phyloP scores from a whole-genome alignment of 1,284 basidiomycete species.

The Boletellus dicymbophilus region DNA sequence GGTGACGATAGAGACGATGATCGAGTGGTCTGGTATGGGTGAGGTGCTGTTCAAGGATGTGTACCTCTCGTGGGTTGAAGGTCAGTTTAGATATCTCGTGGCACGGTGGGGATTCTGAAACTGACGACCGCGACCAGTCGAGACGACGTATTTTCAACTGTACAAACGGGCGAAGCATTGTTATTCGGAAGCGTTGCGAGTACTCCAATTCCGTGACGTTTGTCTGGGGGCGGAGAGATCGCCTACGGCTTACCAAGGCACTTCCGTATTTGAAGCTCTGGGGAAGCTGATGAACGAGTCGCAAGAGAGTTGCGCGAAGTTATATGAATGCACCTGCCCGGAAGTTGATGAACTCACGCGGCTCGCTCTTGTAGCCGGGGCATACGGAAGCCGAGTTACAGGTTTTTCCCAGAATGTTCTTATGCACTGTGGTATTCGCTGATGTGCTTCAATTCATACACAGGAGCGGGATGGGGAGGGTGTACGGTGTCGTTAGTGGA shows the following conservation, averaged over 20 bases:
- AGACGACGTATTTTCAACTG: slow-evolving; percentile 76
- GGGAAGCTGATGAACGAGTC: slow-evolving; percentile 80
- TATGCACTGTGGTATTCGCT: neutral
- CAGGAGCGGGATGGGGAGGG: slow-evolving; percentile 90
- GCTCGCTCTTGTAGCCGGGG: slow-evolving; percentile 68
- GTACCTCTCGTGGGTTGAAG: slow-evolving; percentile 78
- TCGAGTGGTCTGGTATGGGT: slow-evolving; percentile 60
- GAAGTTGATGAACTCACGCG: slow-evolving; percentile 71
- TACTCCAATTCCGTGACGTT: slow-evolving; percentile 69
- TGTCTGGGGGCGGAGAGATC: slow-evolving; percentile 49
- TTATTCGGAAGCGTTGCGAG: slow-evolving; percentile 75
- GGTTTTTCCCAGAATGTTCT: slow-evolving; percentile 44
- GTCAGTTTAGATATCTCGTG: too few relatives aligned
- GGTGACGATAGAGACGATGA: slow-evolving; percentile 73
- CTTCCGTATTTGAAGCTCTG: slow-evolving; percentile 46
- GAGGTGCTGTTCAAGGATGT: slow-evolving; percentile 59
- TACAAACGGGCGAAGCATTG: slow-evolving; percentile 82
- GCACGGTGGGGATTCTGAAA: too few relatives aligned
- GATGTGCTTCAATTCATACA: neutral
- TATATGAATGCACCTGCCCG: slow-evolving; percentile 80
- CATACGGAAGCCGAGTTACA: slow-evolving; percentile 77
- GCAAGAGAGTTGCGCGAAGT: slow-evolving; percentile 64
- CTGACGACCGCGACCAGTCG: too few relatives aligned
- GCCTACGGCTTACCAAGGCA: slow-evolving; percentile 14
- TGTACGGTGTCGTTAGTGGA: slow-evolving; percentile 84